Evolutionary conservation across 305 asterid species (phyloP).

Genomic region (Solanum hybrid): DNA sequence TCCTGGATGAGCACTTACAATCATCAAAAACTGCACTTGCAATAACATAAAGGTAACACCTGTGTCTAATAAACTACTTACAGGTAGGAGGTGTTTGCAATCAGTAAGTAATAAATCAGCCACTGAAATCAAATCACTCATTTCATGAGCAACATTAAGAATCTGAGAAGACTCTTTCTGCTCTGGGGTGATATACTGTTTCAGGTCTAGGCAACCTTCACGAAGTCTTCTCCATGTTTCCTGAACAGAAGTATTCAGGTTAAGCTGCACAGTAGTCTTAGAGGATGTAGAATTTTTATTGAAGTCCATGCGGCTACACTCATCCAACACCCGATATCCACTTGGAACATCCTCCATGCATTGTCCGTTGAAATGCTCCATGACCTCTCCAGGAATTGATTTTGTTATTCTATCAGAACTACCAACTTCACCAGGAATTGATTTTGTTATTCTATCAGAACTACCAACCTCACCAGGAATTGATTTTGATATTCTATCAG

Average conservation of each 20-base stretch:
- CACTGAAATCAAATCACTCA: slow-evolving; percentile 63
- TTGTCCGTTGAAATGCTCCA: slow-evolving; percentile 52
- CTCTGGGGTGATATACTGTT: slow-evolving; percentile 45
- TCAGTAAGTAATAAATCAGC: slow-evolving; percentile 57
- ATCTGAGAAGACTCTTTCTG: slow-evolving; percentile 47
- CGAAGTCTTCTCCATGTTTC: slow-evolving; percentile 69
- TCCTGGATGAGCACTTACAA: slow-evolving; percentile 43
- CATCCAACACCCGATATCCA: slow-evolving; percentile 54
- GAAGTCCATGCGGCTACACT: slow-evolving; percentile 70
- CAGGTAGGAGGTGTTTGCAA: slow-evolving; percentile 41
- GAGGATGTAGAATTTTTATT: slow-evolving; percentile 23
- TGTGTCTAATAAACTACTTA: slow-evolving; percentile 24
- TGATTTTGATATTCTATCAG: slow-evolving; percentile 20
- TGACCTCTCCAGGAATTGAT: slow-evolving; percentile 38
- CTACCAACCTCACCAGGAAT: slow-evolving; percentile 35
- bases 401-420: slow-evolving; percentile 23
- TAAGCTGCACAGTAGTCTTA: slow-evolving; percentile 19
- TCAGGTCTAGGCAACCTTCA: slow-evolving; percentile 29
- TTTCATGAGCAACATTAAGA: slow-evolving; percentile 37
- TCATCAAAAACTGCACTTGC: background rate
- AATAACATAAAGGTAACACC: background rate
- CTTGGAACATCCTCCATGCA: slow-evolving; percentile 36
- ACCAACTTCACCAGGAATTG: slow-evolving; percentile 35
- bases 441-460: slow-evolving; percentile 23
- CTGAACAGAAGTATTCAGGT: slow-evolving; percentile 31